Evolutionary conservation across 2,329 filamentous ascomycete species (phyloP).

Genomic region (Incumbomyces lentus): DNA sequence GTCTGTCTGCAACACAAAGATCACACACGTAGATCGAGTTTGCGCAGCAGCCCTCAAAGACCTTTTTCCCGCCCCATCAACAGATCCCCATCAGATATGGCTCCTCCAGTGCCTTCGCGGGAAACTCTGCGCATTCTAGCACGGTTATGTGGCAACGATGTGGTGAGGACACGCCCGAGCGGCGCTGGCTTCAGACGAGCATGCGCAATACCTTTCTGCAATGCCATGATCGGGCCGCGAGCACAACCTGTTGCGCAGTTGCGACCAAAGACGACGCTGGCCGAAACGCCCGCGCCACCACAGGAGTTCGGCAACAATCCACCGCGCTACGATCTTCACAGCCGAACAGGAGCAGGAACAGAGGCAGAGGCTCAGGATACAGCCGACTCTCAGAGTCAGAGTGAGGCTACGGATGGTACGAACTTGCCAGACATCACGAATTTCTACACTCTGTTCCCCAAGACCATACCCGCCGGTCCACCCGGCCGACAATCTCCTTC

Average conservation of each 20-base stretch:
- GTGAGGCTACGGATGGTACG: not conserved
- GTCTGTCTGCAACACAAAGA: no score
- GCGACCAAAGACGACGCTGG: not conserved
- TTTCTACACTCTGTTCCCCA: conserved; percentile 82
- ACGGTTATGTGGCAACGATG: not conserved
- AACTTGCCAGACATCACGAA: conserved; percentile 6
- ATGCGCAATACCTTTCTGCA: no score
- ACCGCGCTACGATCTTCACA: not conserved
- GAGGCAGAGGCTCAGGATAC: not conserved
- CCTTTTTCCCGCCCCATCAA: no score
- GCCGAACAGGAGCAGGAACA: not conserved
- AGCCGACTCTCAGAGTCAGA: not conserved
- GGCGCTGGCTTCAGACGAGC: no score
- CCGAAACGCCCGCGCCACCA: not conserved
- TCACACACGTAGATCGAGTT: no score
- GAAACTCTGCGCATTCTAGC: conserved; percentile 3
- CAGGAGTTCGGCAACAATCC: conserved; percentile 3
- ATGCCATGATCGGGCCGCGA: no score
- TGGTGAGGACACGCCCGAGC: no score
- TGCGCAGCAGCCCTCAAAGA: no score
- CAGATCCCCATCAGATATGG: not conserved
- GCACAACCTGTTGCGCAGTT: not conserved
- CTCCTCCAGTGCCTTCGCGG: not conserved
- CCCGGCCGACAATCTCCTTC: conserved; percentile 4
- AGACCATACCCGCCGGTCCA: conserved; percentile 34